These are phyloP conservation scores for Arthrobotrys entomopaga DNA, from an alignment of 2,329 filamentous ascomycete genomes.

Conservation along the genomic window DNA sequence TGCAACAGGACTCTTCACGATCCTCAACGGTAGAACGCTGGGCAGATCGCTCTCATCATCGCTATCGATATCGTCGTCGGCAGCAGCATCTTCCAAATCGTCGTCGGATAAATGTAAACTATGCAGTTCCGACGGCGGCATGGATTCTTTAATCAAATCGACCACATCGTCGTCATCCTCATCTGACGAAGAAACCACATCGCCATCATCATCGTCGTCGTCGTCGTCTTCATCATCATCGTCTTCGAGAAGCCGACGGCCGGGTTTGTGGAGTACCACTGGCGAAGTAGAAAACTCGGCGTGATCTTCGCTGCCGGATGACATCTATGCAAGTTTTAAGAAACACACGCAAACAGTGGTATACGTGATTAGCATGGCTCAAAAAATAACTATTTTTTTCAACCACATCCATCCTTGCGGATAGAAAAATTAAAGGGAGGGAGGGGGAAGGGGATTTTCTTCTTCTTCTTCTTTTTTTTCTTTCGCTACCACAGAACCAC, in stretches of 20 bases:
- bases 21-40: slow-evolving; percentile 45
- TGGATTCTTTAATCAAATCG: slow-evolving; percentile 51
- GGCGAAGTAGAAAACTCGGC: slow-evolving; percentile 48
- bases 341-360: slow-evolving; percentile 22
- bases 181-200: slow-evolving; percentile 42
- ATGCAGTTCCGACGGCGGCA: slow-evolving; percentile 47
- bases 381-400: background rate
- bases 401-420: too few relatives aligned
- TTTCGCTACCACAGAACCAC: background rate
- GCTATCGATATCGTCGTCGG: slow-evolving; percentile 47
- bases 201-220: slow-evolving; percentile 36
- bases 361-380: background rate
- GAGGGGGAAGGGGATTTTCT: too few relatives aligned
- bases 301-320: slow-evolving; percentile 51
- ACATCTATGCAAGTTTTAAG: slow-evolving; percentile 33
- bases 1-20: slow-evolving; percentile 33
- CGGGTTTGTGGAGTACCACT: slow-evolving; percentile 31
- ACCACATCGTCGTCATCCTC: slow-evolving; percentile 54
- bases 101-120: slow-evolving; percentile 52
- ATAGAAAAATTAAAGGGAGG: too few relatives aligned
- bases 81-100: slow-evolving; percentile 46
- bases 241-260: slow-evolving; percentile 34
- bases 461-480: too few relatives aligned
- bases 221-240: slow-evolving; percentile 36
- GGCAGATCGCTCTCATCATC: slow-evolving; percentile 50